A percentile compares a stretch with the other conserved stretches of the same genome.
phyloP scores from a whole-genome alignment of 805 yeast genomes.

The Spathaspora girioi region DNA sequence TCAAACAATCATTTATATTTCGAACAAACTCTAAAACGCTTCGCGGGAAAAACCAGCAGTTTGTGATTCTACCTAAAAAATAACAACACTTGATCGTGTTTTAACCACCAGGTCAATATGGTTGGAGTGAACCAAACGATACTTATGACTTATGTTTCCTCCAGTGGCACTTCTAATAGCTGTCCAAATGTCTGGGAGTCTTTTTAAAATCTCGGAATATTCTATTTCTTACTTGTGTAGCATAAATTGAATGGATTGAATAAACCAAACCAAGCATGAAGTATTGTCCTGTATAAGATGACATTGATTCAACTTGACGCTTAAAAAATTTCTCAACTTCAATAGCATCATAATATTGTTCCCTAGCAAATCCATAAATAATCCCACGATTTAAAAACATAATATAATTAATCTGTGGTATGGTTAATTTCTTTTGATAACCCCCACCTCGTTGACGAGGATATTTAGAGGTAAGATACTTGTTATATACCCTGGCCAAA shows the following conservation, averaged over 20 bases:
- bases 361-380: not conserved
- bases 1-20: no score
- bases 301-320: constrained; percentile 7
- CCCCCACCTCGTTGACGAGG: not conserved
- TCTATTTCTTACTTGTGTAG: constrained; percentile 21
- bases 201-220: constrained; percentile 12
- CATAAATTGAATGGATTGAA: constrained; percentile 21
- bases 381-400: not conserved
- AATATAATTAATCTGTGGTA: not conserved
- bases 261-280: constrained; percentile 29
- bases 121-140: no score
- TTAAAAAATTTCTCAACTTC: constrained; percentile 8
- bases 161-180: no score
- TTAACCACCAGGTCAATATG: no score
- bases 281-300: constrained; percentile 9
- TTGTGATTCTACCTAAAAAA: constrained; percentile 40
- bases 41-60: no score
- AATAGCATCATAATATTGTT: not conserved
- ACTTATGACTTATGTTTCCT: no score
- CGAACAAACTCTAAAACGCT: no score
- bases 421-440: not conserved
- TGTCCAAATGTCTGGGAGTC: no score
- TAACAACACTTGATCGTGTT: constrained; percentile 77
- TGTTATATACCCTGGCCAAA: not conserved
- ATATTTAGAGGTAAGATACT: not conserved